Evolutionary conservation across 805 yeast genomes (phyloP), one percentile per base, ranked within the genome.

Genomic region (Limtongia smithiae): DNA sequence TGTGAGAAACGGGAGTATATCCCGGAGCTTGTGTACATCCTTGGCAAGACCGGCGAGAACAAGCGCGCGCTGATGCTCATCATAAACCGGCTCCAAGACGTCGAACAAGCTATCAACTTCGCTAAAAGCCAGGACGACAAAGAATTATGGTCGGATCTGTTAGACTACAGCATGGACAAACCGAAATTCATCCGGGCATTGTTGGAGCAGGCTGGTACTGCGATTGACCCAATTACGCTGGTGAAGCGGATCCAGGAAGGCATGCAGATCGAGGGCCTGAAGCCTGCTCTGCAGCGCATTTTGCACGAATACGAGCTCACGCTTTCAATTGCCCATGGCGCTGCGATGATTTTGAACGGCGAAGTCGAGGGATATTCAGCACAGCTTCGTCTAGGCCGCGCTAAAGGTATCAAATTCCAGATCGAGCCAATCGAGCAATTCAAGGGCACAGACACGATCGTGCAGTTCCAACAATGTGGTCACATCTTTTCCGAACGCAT

Each of bases 1-100:
- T 86, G 95, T 60, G 80, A 81, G 51, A 50, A 63, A 9, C 69
- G 73, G 20, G 73, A 73, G 1, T 73, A 76, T 35, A 74, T 73
- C 35, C 79, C 82, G 35, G 97, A 91, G 61, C 71, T 89, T 35
- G 95, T 93, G 0, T 89, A 80, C 61, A 67, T 93, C 27, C 74
- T 87, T 53, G 94, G 95, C 3, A 79, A 80, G 59, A 81, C 85
- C 22, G 97, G 98, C 1, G 85, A 85, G 57, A 80, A 82, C 48
- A 76, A 75, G 53, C 77, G 79, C 53, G 97, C 97, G 0, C 68
- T 91, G 59, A 76, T 73, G 49, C 70, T 93, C 37, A 88, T 93
- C 14, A 80, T 89, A 34, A 83, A 85, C 55, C 77, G 85, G 58
- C 68, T 90, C 44, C 75, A 82, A 46, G 93, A 91, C 63, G 91